phyloP scores from a whole-genome alignment of 768 basidiomycete genomes.

The Suillus discolor region DNA sequence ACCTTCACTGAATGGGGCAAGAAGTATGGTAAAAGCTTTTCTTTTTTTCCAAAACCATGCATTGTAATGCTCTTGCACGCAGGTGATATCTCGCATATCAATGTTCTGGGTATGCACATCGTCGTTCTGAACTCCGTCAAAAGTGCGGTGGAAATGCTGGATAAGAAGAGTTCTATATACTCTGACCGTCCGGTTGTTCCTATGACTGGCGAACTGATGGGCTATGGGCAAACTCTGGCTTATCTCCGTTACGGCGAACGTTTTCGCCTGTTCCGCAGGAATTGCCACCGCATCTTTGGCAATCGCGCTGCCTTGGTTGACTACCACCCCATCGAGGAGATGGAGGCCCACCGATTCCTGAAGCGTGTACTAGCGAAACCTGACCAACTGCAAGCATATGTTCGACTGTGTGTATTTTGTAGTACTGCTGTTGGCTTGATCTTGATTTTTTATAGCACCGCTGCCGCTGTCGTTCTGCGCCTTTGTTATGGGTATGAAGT shows the following conservation, averaged over 20 bases:
- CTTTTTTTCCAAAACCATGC: not conserved
- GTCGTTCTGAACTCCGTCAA: constrained; percentile 51
- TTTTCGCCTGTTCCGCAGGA: constrained; percentile 19
- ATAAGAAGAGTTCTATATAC: constrained; percentile 56
- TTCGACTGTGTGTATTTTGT: constrained; percentile 23
- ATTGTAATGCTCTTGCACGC: constrained; percentile 18
- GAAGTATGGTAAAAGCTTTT: constrained; percentile 44
- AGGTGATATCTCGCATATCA: constrained; percentile 20
- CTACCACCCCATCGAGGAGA: constrained; percentile 23
- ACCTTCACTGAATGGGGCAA: constrained; percentile 57
- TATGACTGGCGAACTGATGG: constrained; percentile 22
- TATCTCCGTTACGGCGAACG: constrained; percentile 14
- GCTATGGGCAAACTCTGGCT: constrained; percentile 4
- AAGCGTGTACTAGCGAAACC: constrained; percentile 17
- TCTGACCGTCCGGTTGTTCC: constrained; percentile 29
- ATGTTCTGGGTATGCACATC: constrained; percentile 46
- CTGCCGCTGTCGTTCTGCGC: constrained; percentile 35
- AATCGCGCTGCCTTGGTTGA: constrained; percentile 9
- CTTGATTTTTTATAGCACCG: constrained; percentile 11
- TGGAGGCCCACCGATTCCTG: constrained; percentile 22
- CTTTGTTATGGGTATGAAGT: constrained; percentile 44
- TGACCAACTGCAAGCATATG: constrained; percentile 15
- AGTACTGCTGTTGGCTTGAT: no score
- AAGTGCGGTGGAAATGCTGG: constrained; percentile 50
- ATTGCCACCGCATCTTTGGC: constrained; percentile 13